phyloP scores from a whole-genome alignment of 495 filamentous ascomycete species.

The Neurospora sublineolata region DNA sequence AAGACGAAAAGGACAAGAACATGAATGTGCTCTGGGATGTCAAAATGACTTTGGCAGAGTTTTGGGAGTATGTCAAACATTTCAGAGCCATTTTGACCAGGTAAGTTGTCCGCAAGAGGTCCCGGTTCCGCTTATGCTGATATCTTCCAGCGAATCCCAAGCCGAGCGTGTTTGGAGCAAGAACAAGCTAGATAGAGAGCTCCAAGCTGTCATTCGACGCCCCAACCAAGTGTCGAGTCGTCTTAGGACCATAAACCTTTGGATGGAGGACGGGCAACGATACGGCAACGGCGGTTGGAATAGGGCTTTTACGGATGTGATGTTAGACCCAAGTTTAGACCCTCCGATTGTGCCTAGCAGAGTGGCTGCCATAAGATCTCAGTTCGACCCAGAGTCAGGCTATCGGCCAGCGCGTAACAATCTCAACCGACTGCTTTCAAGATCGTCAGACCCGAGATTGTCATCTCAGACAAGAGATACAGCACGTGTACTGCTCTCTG shows the following conservation, averaged over 20 bases:
- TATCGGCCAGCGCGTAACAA: not conserved
- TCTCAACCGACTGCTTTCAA: not conserved
- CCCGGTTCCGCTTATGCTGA: not conserved
- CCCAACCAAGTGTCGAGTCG: not conserved
- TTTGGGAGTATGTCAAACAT: not conserved
- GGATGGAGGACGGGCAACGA: not conserved
- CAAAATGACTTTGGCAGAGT: not conserved
- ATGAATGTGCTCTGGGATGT: not conserved
- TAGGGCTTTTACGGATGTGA: not conserved
- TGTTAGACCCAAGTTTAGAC: not conserved
- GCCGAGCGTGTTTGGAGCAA: not conserved
- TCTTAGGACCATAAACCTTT: not conserved
- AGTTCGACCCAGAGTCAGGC: not conserved
- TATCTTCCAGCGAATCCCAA: not conserved
- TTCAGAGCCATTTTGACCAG: not conserved
- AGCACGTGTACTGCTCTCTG: not conserved
- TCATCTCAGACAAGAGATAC: not conserved
- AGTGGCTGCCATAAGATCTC: not conserved
- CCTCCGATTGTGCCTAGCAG: not conserved
- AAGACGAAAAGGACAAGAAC: not conserved
- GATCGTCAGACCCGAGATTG: not conserved
- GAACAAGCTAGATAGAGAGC: not conserved
- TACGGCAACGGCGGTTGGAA: not conserved
- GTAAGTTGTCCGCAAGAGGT: not conserved
- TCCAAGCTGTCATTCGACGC: not conserved